Evolutionary conservation across 1,284 basidiomycete genomes (phyloP).

Genomic region (Cryptococcus sp.): DNA sequence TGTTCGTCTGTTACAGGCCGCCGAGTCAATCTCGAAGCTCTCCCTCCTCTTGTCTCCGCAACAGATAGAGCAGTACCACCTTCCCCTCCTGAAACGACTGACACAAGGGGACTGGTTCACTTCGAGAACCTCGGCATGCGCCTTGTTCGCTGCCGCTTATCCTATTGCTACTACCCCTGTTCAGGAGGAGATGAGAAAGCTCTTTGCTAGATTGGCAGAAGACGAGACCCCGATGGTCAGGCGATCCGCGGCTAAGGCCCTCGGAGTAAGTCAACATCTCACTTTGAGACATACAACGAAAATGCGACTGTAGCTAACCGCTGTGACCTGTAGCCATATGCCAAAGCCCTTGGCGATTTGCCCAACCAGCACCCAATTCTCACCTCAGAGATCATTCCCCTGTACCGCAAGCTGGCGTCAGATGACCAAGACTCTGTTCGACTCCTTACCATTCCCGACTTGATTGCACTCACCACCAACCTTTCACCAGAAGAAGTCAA

Average conservation of each 20-base stretch:
- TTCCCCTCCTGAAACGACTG: conserved; percentile 87
- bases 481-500: conserved; percentile 85
- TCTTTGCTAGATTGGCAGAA: conserved; percentile 77
- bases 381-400: conserved; percentile 81
- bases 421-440: conserved; percentile 99
- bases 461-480: conserved; percentile 87
- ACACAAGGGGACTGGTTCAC: conserved; percentile 99
- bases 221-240: conserved; percentile 99
- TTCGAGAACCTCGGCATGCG: conserved; percentile 93
- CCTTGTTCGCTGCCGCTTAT: conserved; percentile 93
- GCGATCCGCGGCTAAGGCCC: conserved; percentile 92
- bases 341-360: conserved; percentile 62
- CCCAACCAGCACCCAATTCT: conserved; percentile 69
- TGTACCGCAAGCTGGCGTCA: conserved; percentile 90
- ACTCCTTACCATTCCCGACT: conserved; percentile 90
- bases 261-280: conserved; percentile 69
- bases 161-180: conserved; percentile 68
- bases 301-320: not conserved
- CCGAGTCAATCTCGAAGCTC: conserved; percentile 94
- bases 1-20: conserved; percentile 63
- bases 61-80: conserved; percentile 88
- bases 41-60: conserved; percentile 72
- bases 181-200: conserved; percentile 87
- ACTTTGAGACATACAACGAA: not conserved
- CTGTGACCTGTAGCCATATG: conserved; percentile 62